These are phyloP conservation scores for Trichoderma sp. DNA, from an alignment of 2,329 filamentous ascomycete genomes.

Conservation along the genomic window DNA sequence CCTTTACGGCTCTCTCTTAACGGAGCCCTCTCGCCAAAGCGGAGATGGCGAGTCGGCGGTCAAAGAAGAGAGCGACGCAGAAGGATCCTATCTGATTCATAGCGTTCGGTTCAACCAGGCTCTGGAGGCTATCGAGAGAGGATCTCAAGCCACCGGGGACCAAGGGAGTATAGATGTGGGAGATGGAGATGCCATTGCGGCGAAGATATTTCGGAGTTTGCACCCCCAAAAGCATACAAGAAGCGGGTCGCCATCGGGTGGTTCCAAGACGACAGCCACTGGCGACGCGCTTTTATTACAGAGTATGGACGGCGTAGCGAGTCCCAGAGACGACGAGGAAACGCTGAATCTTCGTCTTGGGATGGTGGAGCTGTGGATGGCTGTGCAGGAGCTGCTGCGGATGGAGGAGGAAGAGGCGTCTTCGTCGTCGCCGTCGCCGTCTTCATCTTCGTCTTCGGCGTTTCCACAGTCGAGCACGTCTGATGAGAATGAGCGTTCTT, in stretches of 20 bases:
- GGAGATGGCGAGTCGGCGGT: background rate
- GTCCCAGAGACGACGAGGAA: background rate
- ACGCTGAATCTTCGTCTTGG: conserved; percentile 31
- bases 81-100: conserved; percentile 10
- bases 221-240: conserved; percentile 21
- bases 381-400: conserved; percentile 39
- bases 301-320: conserved; percentile 19
- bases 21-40: conserved; percentile 8
- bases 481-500: background rate
- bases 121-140: background rate
- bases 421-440: background rate
- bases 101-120: conserved; percentile 11
- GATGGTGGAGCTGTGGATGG: conserved; percentile 40
- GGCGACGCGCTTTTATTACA: background rate
- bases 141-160: conserved; percentile 23
- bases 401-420: conserved; percentile 11
- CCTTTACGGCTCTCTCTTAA: conserved; percentile 35
- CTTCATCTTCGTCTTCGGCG: background rate
- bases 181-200: conserved; percentile 35
- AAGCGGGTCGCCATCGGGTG: background rate
- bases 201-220: conserved; percentile 37
- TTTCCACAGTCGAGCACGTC: background rate
- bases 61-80: background rate
- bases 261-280: background rate
- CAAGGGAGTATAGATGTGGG: conserved; percentile 36